Percentiles rank a stretch among this genome's conserved stretches.
Evolutionary conservation across 306 rosid species (phyloP).

Genomic region (Sicyos edulis): DNA sequence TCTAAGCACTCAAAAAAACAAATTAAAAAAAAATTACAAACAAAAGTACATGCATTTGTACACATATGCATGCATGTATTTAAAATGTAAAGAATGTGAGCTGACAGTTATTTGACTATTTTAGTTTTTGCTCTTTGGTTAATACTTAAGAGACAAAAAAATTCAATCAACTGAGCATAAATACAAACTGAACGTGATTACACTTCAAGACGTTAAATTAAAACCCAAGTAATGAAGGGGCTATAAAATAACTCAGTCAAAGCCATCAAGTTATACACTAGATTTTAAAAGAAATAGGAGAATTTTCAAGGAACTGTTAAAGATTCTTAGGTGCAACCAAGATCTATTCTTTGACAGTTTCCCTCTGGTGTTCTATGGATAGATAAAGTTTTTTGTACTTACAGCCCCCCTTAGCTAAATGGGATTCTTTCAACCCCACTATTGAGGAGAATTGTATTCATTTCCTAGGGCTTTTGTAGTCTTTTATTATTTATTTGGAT

Average conservation of each 20-base stretch:
- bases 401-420: neutral
- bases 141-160: neutral
- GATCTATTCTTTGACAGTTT: neutral
- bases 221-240: constrained; percentile 1
- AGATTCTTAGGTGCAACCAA: constrained; percentile 4
- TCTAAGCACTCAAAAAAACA: constrained; percentile 6
- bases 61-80: neutral
- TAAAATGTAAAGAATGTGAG: neutral
- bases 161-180: neutral
- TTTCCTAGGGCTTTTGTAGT: neutral
- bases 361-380: neutral
- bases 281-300: neutral
- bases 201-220: constrained; percentile 8
- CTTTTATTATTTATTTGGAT: neutral
- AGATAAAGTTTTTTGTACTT: neutral
- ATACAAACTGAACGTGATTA: neutral
- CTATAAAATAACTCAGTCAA: neutral
- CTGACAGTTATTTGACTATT: neutral
- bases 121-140: constrained; percentile 9
- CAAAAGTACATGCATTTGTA: neutral
- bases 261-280: neutral
- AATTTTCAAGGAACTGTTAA: neutral
- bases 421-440: neutral
- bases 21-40: neutral
- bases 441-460: neutral